phyloP scores from a whole-genome alignment of 495 filamentous ascomycete species.

The Aspergillus saccharolyticus region DNA sequence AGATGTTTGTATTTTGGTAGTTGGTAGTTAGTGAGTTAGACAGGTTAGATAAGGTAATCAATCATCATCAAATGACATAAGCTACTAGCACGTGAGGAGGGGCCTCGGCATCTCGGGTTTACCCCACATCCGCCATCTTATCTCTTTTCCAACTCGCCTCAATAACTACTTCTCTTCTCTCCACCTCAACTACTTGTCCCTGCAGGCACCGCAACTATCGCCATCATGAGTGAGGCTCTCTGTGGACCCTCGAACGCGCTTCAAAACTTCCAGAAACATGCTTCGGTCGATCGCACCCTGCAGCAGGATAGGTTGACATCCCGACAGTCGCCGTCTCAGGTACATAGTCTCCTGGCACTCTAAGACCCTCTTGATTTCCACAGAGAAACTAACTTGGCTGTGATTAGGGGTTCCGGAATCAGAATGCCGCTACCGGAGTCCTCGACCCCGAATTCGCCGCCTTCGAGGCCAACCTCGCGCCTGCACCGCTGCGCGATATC shows the following conservation, averaged over 20 bases:
- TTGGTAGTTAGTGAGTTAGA: too few species aligned
- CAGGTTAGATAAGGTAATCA: too few species aligned
- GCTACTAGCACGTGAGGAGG: background rate
- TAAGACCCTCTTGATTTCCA: too few species aligned
- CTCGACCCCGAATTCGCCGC: slow-evolving; percentile 67
- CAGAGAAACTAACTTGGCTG: slow-evolving; percentile 17
- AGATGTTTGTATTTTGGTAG: too few species aligned
- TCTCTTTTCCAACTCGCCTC: background rate
- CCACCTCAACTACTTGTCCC: too few species aligned
- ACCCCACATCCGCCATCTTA: background rate
- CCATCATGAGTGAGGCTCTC: slow-evolving; percentile 70
- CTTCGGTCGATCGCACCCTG: slow-evolving; percentile 67
- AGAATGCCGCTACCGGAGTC: slow-evolving; percentile 47
- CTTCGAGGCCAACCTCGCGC: slow-evolving; percentile 54
- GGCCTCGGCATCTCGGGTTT: background rate
- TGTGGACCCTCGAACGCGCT: slow-evolving; percentile 90
- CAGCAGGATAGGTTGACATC: slow-evolving; percentile 74
- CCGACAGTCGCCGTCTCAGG: slow-evolving; percentile 52
- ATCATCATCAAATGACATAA: background rate
- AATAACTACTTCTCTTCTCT: background rate
- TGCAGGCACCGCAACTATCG: background rate
- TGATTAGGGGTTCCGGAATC: slow-evolving; percentile 59
- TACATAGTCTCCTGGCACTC: slow-evolving; percentile 20
- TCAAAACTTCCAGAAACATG: slow-evolving; percentile 78
- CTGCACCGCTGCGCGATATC: slow-evolving; percentile 25